Evolutionary conservation across 495 filamentous ascomycete genomes (phyloP), one percentile per base, ranked within the genome.

Genomic region (Talaromyces adpressus): DNA sequence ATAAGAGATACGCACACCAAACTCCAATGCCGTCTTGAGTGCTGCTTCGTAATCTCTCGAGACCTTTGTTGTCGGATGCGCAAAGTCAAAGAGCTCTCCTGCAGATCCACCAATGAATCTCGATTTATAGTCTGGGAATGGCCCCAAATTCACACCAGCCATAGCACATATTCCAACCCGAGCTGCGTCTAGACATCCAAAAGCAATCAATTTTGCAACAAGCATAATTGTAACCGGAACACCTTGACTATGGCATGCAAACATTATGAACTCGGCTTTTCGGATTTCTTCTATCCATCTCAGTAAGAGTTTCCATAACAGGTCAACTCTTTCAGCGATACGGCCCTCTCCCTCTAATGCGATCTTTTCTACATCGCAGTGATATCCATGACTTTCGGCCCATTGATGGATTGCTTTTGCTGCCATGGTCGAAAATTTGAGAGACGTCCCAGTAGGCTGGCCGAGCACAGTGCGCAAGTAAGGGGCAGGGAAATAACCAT

Each of bases 271-370:
- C 73, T 98, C 94, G 0, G 94, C 92, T 56, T 83, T 83, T 57
- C 88, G 85, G 25, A 98, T 89, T 61, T 94, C 87, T 23, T 96
- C 90, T 72, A 97, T 91, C 93, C 92, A 97, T 70, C 96, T 98
- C 29, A 97, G 77, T 27, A 97, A 76, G 2, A 98, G 79, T 71
- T 94, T 97, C 94, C 94, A 98, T 4, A 98, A 79, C 57, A 92
- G 85, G 62, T 93, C 89, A 2, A 98, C 91, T 20, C 94, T 85
- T 59, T 98, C 92, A 3, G 84, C 82, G 32, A 98, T 94, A 70
- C 89, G 91, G n/a, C 94, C 94, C 77, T 98, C 94, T n/a, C 94
- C 94, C 79, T 98, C 94, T 4, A 98, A 81, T 16, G 94, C 91
- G 5, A 98, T 88, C 68, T 95, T 96, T 67, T 96, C 92, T 57